Percentiles rank a stretch among this genome's conserved stretches.
These are phyloP conservation scores for Colletotrichum sp. DNA, from an alignment of 2,329 filamentous ascomycete genomes.

Conservation along the genomic window DNA sequence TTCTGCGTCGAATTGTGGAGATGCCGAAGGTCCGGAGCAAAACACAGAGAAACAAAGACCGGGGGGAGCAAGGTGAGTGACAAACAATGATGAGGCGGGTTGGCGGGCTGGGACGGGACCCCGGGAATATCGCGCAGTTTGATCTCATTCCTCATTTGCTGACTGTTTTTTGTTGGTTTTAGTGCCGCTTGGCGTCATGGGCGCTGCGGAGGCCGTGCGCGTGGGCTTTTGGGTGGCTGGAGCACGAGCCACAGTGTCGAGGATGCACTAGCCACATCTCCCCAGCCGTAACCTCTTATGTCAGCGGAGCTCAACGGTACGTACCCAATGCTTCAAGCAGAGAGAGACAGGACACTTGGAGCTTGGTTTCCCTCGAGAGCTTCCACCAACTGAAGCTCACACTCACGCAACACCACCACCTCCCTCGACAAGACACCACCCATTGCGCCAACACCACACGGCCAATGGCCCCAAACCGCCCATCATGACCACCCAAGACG, in stretches of 20 bases:
- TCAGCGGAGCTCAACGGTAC: not conserved
- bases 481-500: slow-evolving; percentile 37
- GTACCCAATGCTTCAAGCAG: not conserved
- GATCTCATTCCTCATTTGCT: not conserved
- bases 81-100: not conserved
- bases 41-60: not conserved
- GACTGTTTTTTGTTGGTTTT: not conserved
- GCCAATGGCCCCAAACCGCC: not conserved
- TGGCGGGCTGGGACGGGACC: not conserved
- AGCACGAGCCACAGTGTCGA: not conserved
- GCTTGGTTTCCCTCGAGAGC: not conserved
- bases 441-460: not conserved
- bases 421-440: not conserved
- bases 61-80: not conserved
- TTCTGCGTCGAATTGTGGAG: slow-evolving; percentile 4
- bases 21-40: slow-evolving; percentile 11
- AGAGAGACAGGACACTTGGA: slow-evolving; percentile 12
- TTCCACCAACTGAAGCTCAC: not conserved
- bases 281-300: rapidly evolving
- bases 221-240: not conserved
- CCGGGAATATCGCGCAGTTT: not conserved
- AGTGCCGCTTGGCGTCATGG: not conserved
- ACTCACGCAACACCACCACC: not conserved
- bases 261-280: not conserved
- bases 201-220: not conserved